These are phyloP conservation scores for Sporothrix dimorphospora DNA, from an alignment of 2,329 filamentous ascomycete species.

Conservation along the genomic window DNA sequence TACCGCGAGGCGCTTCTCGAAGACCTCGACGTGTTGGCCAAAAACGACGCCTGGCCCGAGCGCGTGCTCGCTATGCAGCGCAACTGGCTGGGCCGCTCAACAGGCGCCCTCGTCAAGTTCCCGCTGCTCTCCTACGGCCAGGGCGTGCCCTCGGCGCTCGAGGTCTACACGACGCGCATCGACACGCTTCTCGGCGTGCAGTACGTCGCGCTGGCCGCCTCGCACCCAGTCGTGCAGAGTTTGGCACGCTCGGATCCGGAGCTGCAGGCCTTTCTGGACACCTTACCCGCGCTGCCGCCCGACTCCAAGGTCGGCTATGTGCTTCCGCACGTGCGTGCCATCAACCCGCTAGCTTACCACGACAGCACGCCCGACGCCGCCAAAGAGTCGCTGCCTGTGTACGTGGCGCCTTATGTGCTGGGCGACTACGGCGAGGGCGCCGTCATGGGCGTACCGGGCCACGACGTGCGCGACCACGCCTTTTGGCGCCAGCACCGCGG, in stretches of 20 bases:
- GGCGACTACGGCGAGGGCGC: slow-evolving; percentile 85
- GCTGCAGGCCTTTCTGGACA: slow-evolving; percentile 69
- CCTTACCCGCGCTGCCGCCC: slow-evolving; percentile 57
- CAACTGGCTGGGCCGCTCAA: slow-evolving; percentile 85
- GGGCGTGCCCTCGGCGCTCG: slow-evolving; percentile 54
- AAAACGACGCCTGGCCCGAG: slow-evolving; percentile 75
- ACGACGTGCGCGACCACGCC: slow-evolving; percentile 75
- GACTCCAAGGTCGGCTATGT: slow-evolving; percentile 70
- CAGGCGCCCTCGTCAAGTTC: slow-evolving; percentile 73
- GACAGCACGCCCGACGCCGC: slow-evolving; percentile 54
- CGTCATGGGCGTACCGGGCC: slow-evolving; percentile 89
- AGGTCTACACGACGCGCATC: slow-evolving; percentile 82
- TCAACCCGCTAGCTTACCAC: slow-evolving; percentile 67
- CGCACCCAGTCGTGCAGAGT: slow-evolving; percentile 68
- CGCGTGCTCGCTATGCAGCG: slow-evolving; percentile 80
- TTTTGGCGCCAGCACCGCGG: slow-evolving; percentile 77
- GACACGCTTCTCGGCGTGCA: slow-evolving; percentile 89
- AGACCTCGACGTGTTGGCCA: slow-evolving; percentile 68
- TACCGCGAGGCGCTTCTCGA: slow-evolving; percentile 73
- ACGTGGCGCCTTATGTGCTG: slow-evolving; percentile 81
- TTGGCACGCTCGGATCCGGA: slow-evolving; percentile 62
- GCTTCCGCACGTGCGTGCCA: slow-evolving; percentile 62
- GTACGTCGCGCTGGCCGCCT: slow-evolving; percentile 76
- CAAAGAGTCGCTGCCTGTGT: slow-evolving; percentile 69
- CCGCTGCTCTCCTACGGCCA: slow-evolving; percentile 54